Evolutionary conservation across 768 basidiomycete genomes (phyloP).

Genomic region (Fibroporia radiculosa): DNA sequence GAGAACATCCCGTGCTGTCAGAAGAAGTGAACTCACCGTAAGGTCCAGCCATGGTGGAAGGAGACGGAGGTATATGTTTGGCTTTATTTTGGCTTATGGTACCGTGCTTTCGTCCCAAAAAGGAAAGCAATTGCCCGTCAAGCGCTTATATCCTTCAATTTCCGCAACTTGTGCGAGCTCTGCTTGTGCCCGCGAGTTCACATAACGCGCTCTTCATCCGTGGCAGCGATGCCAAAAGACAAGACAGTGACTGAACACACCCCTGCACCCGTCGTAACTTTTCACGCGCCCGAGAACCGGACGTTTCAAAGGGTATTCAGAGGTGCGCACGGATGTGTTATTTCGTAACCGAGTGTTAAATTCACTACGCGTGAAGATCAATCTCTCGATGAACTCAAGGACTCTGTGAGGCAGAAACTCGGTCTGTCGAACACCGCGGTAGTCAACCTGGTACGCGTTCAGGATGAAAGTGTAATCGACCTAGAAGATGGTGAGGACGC

Average conservation of each 20-base stretch:
- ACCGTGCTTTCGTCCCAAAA: not conserved
- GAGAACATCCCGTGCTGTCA: too few relatives aligned
- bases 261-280: constrained; percentile 26
- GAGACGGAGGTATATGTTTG: constrained; percentile 12
- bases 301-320: constrained; percentile 36
- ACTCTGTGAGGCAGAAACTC: constrained; percentile 56
- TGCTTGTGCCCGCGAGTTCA: too few relatives aligned
- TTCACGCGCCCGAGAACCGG: constrained; percentile 25
- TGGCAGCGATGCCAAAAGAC: too few relatives aligned
- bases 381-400: constrained; percentile 50
- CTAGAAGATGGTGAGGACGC: constrained; percentile 69
- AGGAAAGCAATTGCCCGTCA: not conserved
- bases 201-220: too few relatives aligned
- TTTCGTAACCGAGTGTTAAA: not conserved
- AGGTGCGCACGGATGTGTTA: constrained; percentile 20
- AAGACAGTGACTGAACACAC: not conserved
- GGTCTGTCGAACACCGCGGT: constrained; percentile 31
- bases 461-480: constrained; percentile 46
- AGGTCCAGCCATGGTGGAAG: constrained; percentile 22
- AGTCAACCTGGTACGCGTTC: constrained; percentile 42
- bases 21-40: too few relatives aligned
- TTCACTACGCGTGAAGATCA: constrained; percentile 35
- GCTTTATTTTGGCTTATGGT: constrained; percentile 7
- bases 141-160: not conserved
- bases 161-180: not conserved